Evolutionary conservation across 192 early-diverging fungal species (phyloP), one percentile per base, ranked within the genome.

Genomic region (Podila clonocystis): DNA sequence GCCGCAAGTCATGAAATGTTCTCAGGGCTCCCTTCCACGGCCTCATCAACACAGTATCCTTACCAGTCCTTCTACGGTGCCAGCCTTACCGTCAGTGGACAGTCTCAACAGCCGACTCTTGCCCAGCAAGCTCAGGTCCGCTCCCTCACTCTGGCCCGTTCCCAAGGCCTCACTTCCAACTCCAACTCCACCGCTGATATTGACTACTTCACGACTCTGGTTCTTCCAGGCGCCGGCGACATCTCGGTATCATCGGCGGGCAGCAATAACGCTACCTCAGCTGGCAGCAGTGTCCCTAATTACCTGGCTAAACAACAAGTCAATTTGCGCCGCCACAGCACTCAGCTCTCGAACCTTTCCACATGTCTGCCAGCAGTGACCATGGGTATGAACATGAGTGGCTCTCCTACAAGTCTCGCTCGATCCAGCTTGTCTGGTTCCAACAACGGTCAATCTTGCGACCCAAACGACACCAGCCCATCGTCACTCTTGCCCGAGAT

Each of bases 291-390:
- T 22, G 62, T 61, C 15, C 59, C 59, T 5, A 67, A 77, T 26
- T 77, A 77, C 30, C 49, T 77, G 29, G 75, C 63, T 33, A 77
- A 77, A 57, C 62, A 77, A 2, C 55, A 41, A 12, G 48, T 33
- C 12, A 50, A 36, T 6, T 8, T 34, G 9, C 67, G 67, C 17
- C 67, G 67, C 22, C 67, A 68, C 38, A 38, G 31, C 34, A 68
- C 67, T 11, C 67, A 68, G 6, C 26, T 68, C 34, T 59, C 67
- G 9, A 68, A 68, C 57, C 57, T 68, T 2, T 59, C 67, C n/a
- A 61, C 59, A 4, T 26, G 17, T 33, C 26, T 61, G 15, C 59
- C 59, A 8, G 15, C 59, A 13, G 30, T 61, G 59, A 34, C 26
- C 11, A 61, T 61, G 30, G 59, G 28, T 30, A 26, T 55, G 6